phyloP scores from a whole-genome alignment of 208 protist genomes.

The Naegleria fowleri region DNA sequence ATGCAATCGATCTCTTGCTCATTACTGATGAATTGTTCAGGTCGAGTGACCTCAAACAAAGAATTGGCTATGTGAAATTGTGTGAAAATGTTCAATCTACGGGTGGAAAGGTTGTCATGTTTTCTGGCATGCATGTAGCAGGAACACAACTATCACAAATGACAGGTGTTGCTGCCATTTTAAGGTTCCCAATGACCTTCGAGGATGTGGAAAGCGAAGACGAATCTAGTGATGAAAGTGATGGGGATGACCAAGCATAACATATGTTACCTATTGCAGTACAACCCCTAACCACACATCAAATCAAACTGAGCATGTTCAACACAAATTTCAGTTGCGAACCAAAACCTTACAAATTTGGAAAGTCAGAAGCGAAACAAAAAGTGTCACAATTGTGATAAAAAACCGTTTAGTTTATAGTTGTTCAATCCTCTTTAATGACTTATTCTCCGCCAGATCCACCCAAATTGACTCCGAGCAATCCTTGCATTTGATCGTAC shows the following conservation, averaged over 20 bases:
- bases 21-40: constrained; percentile 85
- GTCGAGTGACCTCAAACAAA: constrained; percentile 61
- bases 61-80: constrained; percentile 80
- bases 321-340: no score
- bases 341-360: no score
- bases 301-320: no score
- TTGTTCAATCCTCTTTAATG: no score
- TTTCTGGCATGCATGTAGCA: constrained; percentile 85
- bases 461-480: no score
- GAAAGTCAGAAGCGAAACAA: no score
- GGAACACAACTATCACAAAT: constrained; percentile 85
- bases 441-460: no score
- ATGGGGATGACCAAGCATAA: no score
- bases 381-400: no score
- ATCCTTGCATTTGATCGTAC: constrained; percentile 60
- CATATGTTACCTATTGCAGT: no score
- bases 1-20: constrained; percentile 73
- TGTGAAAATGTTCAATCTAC: constrained; percentile 71
- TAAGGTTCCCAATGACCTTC: constrained; percentile 77
- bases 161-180: constrained; percentile 80
- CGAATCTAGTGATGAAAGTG: constrained; percentile 17
- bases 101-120: constrained; percentile 74
- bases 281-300: no score
- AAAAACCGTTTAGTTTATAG: no score
- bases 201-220: constrained; percentile 73